Conservation (phyloP, 1,284 basidiomycete species). For the Cryptococcus depauperatus region DNA sequence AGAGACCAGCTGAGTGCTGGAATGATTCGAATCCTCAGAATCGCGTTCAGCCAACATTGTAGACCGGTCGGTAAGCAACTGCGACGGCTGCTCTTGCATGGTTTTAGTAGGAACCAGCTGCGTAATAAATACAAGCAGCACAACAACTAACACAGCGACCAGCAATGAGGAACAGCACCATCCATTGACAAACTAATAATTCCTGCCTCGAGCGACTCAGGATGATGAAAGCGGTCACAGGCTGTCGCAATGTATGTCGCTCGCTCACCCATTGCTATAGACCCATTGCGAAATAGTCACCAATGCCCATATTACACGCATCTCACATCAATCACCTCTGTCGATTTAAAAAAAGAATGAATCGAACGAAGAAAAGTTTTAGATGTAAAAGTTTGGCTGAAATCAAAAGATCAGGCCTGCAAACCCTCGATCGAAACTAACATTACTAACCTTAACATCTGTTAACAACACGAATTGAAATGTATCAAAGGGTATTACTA, state of each 20-base stretch:
- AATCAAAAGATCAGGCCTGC: no score
- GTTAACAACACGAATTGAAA: no score
- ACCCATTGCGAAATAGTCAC: slow-evolving; percentile 15
- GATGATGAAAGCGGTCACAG: slow-evolving; percentile 65
- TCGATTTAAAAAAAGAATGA: neutral
- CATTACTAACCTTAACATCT: no score
- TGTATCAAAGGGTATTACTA: no score
- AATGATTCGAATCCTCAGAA: slow-evolving; percentile 3
- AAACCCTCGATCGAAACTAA: no score
- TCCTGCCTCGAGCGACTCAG: slow-evolving; percentile 83
- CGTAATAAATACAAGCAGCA: slow-evolving; percentile 73
- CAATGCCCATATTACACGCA: no score
- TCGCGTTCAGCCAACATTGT: slow-evolving; percentile 2
- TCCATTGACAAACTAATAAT: slow-evolving; percentile 56
- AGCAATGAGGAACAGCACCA: neutral
- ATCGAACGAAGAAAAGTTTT: slow-evolving; percentile 1
- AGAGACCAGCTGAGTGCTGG: slow-evolving; percentile 10
- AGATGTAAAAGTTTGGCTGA: no score
- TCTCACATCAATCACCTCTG: no score
- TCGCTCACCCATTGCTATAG: no score
- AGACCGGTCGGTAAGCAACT: slow-evolving; percentile 5
- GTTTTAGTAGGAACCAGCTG: slow-evolving; percentile 52
- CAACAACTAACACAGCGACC: slow-evolving; percentile 50
- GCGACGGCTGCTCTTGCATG: slow-evolving; percentile 3
- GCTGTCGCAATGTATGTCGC: slow-evolving; percentile 12